Evolutionary conservation across 352 stramenopile species (phyloP).

Genomic region (Blastocystis sp.): DNA sequence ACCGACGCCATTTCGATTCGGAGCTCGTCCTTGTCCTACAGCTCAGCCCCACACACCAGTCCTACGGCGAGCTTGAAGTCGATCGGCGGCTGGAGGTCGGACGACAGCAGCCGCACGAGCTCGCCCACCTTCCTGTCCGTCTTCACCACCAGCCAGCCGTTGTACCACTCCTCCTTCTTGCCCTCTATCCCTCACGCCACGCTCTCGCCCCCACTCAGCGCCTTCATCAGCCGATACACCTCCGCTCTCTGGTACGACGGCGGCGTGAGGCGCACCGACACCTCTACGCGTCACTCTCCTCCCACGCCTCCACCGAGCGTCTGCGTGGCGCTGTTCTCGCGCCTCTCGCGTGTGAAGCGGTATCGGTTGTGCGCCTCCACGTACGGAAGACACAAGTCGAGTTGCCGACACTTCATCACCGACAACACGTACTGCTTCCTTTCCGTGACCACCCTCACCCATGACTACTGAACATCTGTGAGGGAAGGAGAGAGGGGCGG

Average conservation of each 20-base stretch:
- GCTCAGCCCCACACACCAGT: neutral
- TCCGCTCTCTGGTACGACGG: slow-evolving; percentile 36
- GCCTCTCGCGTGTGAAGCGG: neutral
- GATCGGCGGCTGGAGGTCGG: slow-evolving; percentile 18
- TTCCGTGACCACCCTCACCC: neutral
- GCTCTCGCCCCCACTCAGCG: neutral
- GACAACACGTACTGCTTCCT: slow-evolving; percentile 41
- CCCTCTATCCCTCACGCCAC: neutral
- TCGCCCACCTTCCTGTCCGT: neutral
- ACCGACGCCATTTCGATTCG: slow-evolving; percentile 23
- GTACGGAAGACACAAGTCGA: slow-evolving; percentile 3
- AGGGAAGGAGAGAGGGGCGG: neutral
- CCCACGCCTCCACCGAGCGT: neutral
- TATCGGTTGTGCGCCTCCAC: slow-evolving; percentile 37
- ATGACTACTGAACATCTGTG: slow-evolving; percentile 21
- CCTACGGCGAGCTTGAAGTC: slow-evolving; percentile 41
- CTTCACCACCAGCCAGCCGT: slow-evolving; percentile 17
- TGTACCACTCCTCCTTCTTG: slow-evolving; percentile 21
- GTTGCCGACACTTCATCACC: slow-evolving; percentile 15
- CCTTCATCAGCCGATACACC: slow-evolving; percentile 34
- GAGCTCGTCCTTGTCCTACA: slow-evolving; percentile 28
- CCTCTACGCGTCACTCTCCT: neutral
- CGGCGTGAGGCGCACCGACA: slow-evolving; percentile 48
- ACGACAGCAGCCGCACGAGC: slow-evolving; percentile 3
- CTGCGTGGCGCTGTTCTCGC: slow-evolving; percentile 3